A percentile compares a stretch with the other conserved stretches of the same genome.
Evolutionary conservation across 176 grass and related monocot genomes (phyloP).

Genomic region (Paspalum notatum): DNA sequence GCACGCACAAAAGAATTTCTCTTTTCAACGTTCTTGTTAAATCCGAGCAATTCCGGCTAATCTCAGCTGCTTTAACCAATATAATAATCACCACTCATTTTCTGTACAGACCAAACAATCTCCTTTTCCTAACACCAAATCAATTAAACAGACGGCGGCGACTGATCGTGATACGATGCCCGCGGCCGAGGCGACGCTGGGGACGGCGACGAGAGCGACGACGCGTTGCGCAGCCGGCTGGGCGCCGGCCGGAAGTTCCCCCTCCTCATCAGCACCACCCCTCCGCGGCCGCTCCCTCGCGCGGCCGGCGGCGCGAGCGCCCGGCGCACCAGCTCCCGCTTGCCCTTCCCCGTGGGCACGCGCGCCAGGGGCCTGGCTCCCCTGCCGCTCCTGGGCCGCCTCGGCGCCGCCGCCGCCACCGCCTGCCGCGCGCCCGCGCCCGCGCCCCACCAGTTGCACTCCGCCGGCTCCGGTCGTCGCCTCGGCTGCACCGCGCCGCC

Average conservation of each 20-base stretch:
- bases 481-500: not conserved
- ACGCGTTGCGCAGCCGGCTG: conserved; percentile 68
- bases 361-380: conserved; percentile 17
- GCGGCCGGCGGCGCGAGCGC: conserved; percentile 58
- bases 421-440: not conserved
- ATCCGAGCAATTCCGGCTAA: too few relatives aligned
- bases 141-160: not conserved
- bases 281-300: not conserved
- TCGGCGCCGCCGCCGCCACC: not conserved
- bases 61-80: too few relatives aligned
- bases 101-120: not conserved
- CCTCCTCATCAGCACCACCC: conserved; percentile 30
- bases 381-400: conserved; percentile 32
- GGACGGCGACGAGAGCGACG: not conserved
- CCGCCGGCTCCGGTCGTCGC: not conserved
- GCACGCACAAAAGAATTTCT: too few relatives aligned
- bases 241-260: conserved; percentile 79
- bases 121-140: not conserved
- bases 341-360: conserved; percentile 44
- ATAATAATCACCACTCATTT: too few relatives aligned
- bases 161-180: conserved; percentile 19
- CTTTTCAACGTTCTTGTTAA: too few relatives aligned
- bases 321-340: conserved; percentile 72
- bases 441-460: conserved; percentile 36
- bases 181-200: conserved; percentile 31